phyloP scores from a whole-genome alignment of 176 grass and related monocot genomes.

The Tillandsia fasciculata region DNA sequence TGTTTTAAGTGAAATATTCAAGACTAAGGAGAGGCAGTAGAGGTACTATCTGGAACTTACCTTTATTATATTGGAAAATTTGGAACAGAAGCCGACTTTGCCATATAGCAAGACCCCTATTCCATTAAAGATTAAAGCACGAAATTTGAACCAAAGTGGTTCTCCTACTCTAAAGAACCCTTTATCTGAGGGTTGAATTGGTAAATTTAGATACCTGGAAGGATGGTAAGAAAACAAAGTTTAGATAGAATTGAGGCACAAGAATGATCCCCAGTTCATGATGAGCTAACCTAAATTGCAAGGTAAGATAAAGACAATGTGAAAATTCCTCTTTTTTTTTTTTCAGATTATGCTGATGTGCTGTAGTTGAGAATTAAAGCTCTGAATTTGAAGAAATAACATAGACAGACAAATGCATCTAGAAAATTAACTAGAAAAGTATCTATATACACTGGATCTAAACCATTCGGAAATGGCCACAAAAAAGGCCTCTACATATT shows the following conservation, averaged over 20 bases:
- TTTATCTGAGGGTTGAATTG: conserved; percentile 25
- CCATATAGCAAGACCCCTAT: conserved; percentile 68
- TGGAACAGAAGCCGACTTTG: conserved; percentile 64
- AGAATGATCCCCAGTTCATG: neutral
- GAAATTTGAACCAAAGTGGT: conserved; percentile 28
- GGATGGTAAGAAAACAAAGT: conserved; percentile 8
- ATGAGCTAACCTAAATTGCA: neutral
- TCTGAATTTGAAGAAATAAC: neutral
- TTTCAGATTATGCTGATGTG: neutral
- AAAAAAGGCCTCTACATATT: no score
- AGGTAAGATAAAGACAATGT: neutral
- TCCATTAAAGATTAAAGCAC: conserved; percentile 50
- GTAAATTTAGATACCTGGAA: conserved; percentile 59
- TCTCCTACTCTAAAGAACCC: conserved; percentile 27
- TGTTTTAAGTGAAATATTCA: no score
- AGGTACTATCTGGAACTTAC: conserved; percentile 24
- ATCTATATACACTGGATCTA: neutral
- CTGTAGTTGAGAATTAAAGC: neutral
- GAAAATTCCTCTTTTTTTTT: neutral
- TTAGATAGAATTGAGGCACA: conserved; percentile 22
- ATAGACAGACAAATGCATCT: neutral
- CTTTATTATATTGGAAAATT: conserved; percentile 80
- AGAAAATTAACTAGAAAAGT: no score
- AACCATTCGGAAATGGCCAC: neutral
- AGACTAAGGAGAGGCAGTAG: neutral